Evolutionary conservation across 805 yeast genomes (phyloP), one percentile per base, ranked within the genome.

Genomic region (Groenewaldozyma salmanticensis): DNA sequence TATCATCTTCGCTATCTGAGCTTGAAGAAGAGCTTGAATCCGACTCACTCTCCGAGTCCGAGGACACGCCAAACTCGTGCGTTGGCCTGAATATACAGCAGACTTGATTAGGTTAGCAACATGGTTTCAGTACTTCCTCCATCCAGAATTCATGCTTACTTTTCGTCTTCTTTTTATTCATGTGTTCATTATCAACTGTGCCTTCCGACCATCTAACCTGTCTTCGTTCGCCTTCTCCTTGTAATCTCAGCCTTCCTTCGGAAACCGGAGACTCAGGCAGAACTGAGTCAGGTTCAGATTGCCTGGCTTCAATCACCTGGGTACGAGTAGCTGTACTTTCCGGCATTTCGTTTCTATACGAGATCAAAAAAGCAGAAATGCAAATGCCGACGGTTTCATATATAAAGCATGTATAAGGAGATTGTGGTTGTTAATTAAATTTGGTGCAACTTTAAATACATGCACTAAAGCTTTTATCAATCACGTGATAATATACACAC

Each of bases 131-230:
- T n/a, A n/a, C n/a, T n/a, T n/a, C n/a, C n/a, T n/a, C n/a, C n/a
- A n/a, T n/a, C n/a, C n/a, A n/a, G n/a, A n/a, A n/a, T n/a, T n/a
- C n/a, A n/a, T 24, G 42, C 49, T 33, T 37, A 45, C 49, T 81
- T 60, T 90, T 90, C 9, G 95, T 75, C 57, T 86, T 87, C 66
- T 92, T 92, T 65, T 76, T 84, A 55, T 81, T 74, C 82, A 92
- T 68, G 55, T 82, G 62, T 62, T 90, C 98, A 58, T 90, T 90
- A 59, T 90, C 97, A 3, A 92, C 70, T 3, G 85, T 88, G 35
- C 79, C 94, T 29, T 81, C 83, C 5, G 79, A 69, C 96, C 96
- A 90, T 39, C 77, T 69, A 0, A 90, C 96, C 32, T 73, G 68
- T 9, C 77, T 69, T 39, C 70, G 27, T 17, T 24, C 3, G 11